Evolutionary conservation across 2,329 filamentous ascomycete species (phyloP).

Genomic region (Sporothrix brasiliensis): DNA sequence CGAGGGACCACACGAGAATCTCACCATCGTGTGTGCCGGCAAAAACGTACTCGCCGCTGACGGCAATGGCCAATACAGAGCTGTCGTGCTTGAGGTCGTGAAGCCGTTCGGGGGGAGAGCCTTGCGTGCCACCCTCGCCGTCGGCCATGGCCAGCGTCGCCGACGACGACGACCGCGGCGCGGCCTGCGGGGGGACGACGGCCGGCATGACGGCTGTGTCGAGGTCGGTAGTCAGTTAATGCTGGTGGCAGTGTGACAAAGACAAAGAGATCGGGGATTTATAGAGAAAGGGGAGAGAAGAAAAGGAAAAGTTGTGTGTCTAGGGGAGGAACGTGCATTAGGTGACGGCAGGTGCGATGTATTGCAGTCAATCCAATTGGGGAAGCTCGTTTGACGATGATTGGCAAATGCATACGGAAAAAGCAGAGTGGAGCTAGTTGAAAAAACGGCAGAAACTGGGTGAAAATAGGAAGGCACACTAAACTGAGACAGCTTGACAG

Average conservation of each 20-base stretch:
- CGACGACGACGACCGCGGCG: conserved; percentile 34
- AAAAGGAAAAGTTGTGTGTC: not conserved
- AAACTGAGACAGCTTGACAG: not conserved
- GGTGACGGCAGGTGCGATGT: not conserved
- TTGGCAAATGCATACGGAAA: not conserved
- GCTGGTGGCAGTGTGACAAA: not conserved
- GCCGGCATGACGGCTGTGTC: conserved; percentile 32
- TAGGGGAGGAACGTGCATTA: not conserved
- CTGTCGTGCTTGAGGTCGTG: conserved; percentile 77
- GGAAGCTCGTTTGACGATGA: conserved; percentile 23
- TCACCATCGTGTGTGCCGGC: conserved; percentile 92
- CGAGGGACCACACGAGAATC: conserved; percentile 87
- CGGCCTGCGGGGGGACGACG: conserved; percentile 23
- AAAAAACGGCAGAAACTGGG: not conserved
- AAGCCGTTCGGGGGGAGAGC: conserved; percentile 61
- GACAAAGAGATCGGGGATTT: not conserved
- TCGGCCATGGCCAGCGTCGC: conserved; percentile 32
- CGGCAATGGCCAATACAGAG: conserved; percentile 79
- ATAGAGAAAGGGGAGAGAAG: not conserved
- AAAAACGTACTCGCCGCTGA: conserved; percentile 81
- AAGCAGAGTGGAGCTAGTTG: conserved; percentile 1
- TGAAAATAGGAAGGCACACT: not conserved
- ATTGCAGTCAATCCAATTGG: not conserved
- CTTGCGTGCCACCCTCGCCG: conserved; percentile 32
- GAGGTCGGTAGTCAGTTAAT: not conserved